Percentiles rank a stretch among this genome's conserved stretches.
These are phyloP conservation scores for Syncephalis plumigaleata DNA, from an alignment of 371 early-diverging fungal genomes.

Conservation along the genomic window DNA sequence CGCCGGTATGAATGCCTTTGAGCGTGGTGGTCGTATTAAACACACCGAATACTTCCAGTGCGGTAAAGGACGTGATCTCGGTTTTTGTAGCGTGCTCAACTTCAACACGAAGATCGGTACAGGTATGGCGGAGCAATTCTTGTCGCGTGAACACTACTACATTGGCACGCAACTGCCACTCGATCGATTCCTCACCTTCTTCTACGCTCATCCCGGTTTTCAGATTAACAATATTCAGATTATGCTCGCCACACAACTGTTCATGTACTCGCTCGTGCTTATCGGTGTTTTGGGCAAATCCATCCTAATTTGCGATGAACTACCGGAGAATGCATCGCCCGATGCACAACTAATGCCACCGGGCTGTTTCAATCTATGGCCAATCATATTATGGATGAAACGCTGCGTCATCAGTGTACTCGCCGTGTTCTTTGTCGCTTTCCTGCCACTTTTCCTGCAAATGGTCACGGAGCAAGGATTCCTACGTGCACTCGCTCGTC, in stretches of 20 bases:
- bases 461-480: conserved; percentile 76
- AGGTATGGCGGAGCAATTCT: conserved; percentile 86
- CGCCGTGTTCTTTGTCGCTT: conserved; percentile 61
- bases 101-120: conserved; percentile 84
- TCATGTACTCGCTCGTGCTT: conserved; percentile 59
- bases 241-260: conserved; percentile 69
- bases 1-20: conserved; percentile 80
- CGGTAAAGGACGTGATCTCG: conserved; percentile 85
- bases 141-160: conserved; percentile 81
- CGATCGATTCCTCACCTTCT: conserved; percentile 77
- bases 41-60: conserved; percentile 86
- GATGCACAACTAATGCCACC: conserved; percentile 25
- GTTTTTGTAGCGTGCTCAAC: conserved; percentile 76
- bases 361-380: conserved; percentile 55
- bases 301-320: conserved; percentile 23
- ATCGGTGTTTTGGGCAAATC: conserved; percentile 51
- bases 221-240: conserved; percentile 83
- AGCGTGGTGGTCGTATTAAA: conserved; percentile 73
- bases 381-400: conserved; percentile 67
- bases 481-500: conserved; percentile 45
- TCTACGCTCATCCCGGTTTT: conserved; percentile 81
- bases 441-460: conserved; percentile 72
- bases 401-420: conserved; percentile 64
- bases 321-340: conserved; percentile 28
- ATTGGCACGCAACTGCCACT: conserved; percentile 68